These are phyloP conservation scores for Sorghum bicolor DNA, from an alignment of 176 grass and related monocot genomes.

Conservation along the genomic window DNA sequence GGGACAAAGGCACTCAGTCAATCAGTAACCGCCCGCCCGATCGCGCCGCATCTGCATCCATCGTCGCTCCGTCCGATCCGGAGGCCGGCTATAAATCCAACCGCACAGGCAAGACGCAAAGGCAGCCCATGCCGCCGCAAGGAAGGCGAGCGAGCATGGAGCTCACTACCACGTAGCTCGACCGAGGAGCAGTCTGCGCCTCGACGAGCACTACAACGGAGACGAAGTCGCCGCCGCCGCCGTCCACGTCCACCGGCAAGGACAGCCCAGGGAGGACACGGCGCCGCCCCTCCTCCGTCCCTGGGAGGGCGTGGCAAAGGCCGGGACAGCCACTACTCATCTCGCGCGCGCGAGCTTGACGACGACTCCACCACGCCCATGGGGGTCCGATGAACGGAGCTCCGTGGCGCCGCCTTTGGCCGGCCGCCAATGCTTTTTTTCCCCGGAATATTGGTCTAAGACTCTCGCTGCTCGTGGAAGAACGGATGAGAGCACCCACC, in stretches of 20 bases:
- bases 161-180: background rate
- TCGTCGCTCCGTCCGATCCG: no score
- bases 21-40: no score
- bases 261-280: background rate
- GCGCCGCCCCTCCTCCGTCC: background rate
- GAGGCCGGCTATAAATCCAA: background rate
- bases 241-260: background rate
- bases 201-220: background rate
- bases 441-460: background rate
- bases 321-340: background rate
- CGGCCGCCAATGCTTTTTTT: background rate
- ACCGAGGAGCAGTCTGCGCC: background rate
- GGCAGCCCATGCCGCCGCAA: background rate
- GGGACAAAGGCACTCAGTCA: no score
- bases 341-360: background rate
- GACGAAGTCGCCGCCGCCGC: background rate
- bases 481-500: background rate
- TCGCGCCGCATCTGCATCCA: no score
- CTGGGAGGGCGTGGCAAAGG: background rate
- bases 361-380: background rate
- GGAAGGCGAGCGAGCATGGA: background rate
- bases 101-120: background rate
- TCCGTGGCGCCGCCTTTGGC: background rate
- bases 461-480: slow-evolving; percentile 4
- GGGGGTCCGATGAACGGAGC: background rate